Base-by-base conservation (phyloP, 176 grass and related monocot species). In the Dendrocalamus sinicus region DNA sequence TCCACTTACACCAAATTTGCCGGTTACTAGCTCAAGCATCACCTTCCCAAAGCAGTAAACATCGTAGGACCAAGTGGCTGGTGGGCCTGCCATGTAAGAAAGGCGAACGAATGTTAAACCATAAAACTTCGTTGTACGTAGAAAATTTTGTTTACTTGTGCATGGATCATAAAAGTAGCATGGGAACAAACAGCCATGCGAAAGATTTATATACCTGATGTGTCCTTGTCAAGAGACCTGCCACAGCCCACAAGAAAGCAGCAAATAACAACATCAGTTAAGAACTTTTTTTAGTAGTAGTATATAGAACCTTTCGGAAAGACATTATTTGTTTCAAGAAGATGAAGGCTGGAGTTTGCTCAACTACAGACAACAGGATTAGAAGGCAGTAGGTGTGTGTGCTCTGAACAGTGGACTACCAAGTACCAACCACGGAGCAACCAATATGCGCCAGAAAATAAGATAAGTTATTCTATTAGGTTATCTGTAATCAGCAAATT, bases 41-140 rank as follows among this genome's bases (percentile, higher is more conserved):
- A 99, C 96, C 86, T 99, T 99, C 16, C 96, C 96, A 40, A 99
- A 90, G 82, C 96, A 96, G 61, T 94, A 92, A 40, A 99, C 88
- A 40, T 99, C 96, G 30, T 94, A 94, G 28, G 93, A 91, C 46
- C 86, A 85, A 2, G 86, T 92, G 32, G 93, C 93, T 46, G 96
- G 92, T 78, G 90, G 89, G 16, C 88, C 93, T 94, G 90, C 59
- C 60, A 76, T 60, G 9, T 77, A 46, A 78, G 20, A 63, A 51
- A 61, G 62, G 43, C 28, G 64, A 1, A 54, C 9, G 20, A 28
- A 43, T 51, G 12, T 67, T 67, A n/a, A 47, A 46, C 41, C 44
- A 65, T 75, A 12, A 40, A 35, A 63, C 15, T 44, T 90, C 13
- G 19, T 84, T 71, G 15, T 40, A 7, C 22, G 40, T 53, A 48